These are phyloP conservation scores for Russula virescens DNA, from an alignment of 768 basidiomycete genomes.

Conservation along the genomic window DNA sequence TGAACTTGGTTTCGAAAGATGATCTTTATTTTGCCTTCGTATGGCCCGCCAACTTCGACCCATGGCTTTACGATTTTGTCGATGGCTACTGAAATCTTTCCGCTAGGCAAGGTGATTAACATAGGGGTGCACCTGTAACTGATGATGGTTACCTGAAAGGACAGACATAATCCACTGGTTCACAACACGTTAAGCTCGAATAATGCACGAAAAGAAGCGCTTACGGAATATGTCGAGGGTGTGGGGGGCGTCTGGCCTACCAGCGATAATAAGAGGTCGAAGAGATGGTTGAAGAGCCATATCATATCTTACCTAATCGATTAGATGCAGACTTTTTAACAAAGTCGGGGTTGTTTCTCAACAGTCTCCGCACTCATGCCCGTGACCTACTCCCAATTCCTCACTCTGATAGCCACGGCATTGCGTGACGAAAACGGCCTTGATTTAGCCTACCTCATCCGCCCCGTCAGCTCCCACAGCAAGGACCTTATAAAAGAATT, in stretches of 20 bases:
- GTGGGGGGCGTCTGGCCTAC: slow-evolving; percentile 55
- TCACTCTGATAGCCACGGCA: slow-evolving; percentile 56
- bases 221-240: slow-evolving; percentile 75
- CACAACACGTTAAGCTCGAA: background rate
- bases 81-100: slow-evolving; percentile 55
- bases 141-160: slow-evolving; percentile 54
- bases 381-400: slow-evolving; percentile 51
- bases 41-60: slow-evolving; percentile 52
- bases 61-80: slow-evolving; percentile 56
- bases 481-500: slow-evolving; percentile 72
- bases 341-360: too few relatives aligned
- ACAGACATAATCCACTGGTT: slow-evolving; percentile 79
- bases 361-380: slow-evolving; percentile 19
- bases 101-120: slow-evolving; percentile 33
- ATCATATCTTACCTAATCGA: slow-evolving; percentile 40
- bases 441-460: slow-evolving; percentile 65
- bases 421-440: slow-evolving; percentile 59
- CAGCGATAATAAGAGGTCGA: slow-evolving; percentile 56
- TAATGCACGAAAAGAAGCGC: slow-evolving; percentile 26
- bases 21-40: slow-evolving; percentile 66
- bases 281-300: slow-evolving; percentile 83
- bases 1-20: slow-evolving; percentile 69
- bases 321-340: too few relatives aligned
- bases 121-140: background rate
- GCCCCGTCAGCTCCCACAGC: slow-evolving; percentile 70